Evolutionary conservation across 78 protist genomes (phyloP).

Genomic region (Dictyostelium discoideum): DNA sequence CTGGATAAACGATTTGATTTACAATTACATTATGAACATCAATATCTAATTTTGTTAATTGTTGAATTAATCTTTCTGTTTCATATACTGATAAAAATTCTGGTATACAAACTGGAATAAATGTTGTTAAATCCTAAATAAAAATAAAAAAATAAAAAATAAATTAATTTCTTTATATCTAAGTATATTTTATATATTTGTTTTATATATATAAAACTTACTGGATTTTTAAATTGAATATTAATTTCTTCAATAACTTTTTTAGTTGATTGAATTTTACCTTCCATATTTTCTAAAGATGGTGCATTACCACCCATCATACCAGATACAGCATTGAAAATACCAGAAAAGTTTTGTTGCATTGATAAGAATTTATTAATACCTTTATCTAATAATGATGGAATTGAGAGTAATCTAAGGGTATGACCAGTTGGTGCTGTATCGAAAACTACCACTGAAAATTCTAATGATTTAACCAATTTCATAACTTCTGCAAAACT

Average conservation of each 20-base stretch:
- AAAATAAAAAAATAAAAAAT: not conserved
- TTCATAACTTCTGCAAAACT: conserved; percentile 95
- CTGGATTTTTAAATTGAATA: conserved; percentile 89
- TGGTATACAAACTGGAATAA: conserved; percentile 99
- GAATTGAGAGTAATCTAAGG: conserved; percentile 94
- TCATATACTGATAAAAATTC: conserved; percentile 99
- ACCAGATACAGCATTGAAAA: conserved; percentile 77
- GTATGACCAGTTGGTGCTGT: conserved; percentile 99
- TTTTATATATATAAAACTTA: not conserved
- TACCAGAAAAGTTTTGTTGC: conserved; percentile 67
- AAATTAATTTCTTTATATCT: no score
- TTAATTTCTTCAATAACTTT: conserved; percentile 86
- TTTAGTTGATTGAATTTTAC: conserved; percentile 13
- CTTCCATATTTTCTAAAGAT: conserved; percentile 16
- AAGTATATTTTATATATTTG: not conserved
- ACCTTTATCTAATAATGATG: conserved; percentile 89
- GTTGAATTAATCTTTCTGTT: conserved; percentile 99
- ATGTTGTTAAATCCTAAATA: conserved; percentile 92
- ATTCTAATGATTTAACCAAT: conserved; percentile 87
- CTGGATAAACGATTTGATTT: conserved; percentile 96
- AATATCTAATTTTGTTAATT: conserved; percentile 92
- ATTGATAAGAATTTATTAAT: conserved; percentile 75
- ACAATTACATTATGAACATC: conserved; percentile 95
- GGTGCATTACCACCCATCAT: conserved; percentile 32
- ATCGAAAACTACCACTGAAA: conserved; percentile 96